Percentiles rank a stretch among this genome's conserved stretches.
Evolutionary conservation across 768 basidiomycete genomes (phyloP).

Genomic region (Guyanaporus albipodus): DNA sequence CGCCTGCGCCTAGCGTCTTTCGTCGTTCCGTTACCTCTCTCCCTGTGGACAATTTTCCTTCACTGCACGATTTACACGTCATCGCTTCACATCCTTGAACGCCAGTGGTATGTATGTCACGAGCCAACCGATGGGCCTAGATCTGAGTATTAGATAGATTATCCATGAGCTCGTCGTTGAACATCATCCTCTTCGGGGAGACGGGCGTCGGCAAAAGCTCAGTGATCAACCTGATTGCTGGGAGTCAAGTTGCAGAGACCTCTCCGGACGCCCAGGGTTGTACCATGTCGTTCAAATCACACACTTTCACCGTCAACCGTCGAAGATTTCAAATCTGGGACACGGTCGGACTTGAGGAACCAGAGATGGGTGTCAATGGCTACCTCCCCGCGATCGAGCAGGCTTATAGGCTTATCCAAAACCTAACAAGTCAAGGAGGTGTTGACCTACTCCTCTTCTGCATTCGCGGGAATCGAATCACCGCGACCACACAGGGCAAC

Average conservation of each 20-base stretch:
- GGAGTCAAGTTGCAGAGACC: slow-evolving; percentile 18
- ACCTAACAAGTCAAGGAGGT: slow-evolving; percentile 29
- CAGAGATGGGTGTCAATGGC: slow-evolving; percentile 22
- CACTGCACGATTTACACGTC: neutral
- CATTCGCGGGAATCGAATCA: slow-evolving; percentile 40
- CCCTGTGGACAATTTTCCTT: neutral
- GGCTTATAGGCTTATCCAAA: slow-evolving; percentile 32
- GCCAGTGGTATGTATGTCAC: slow-evolving; percentile 7
- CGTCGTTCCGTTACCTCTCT: neutral
- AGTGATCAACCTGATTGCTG: slow-evolving; percentile 33
- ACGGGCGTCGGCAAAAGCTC: slow-evolving; percentile 37
- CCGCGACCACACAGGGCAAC: slow-evolving; percentile 35
- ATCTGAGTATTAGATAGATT: slow-evolving; percentile 18
- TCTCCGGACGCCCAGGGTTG: slow-evolving; percentile 33
- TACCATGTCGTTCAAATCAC: slow-evolving; percentile 34
- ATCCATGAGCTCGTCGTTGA: slow-evolving; percentile 24
- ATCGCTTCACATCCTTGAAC: neutral
- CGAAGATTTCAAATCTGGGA: slow-evolving; percentile 30
- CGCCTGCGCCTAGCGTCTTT: neutral
- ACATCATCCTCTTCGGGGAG: slow-evolving; percentile 44
- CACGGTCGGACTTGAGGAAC: slow-evolving; percentile 35
- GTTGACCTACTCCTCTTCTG: slow-evolving; percentile 41
- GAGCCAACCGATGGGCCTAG: slow-evolving; percentile 5
- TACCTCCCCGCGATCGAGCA: slow-evolving; percentile 31
- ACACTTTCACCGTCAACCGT: slow-evolving; percentile 20